Percentiles rank a stretch among this genome's conserved stretches.
Evolutionary conservation across 2,329 filamentous ascomycete species (phyloP).

Genomic region (Aspergillus versicolor): DNA sequence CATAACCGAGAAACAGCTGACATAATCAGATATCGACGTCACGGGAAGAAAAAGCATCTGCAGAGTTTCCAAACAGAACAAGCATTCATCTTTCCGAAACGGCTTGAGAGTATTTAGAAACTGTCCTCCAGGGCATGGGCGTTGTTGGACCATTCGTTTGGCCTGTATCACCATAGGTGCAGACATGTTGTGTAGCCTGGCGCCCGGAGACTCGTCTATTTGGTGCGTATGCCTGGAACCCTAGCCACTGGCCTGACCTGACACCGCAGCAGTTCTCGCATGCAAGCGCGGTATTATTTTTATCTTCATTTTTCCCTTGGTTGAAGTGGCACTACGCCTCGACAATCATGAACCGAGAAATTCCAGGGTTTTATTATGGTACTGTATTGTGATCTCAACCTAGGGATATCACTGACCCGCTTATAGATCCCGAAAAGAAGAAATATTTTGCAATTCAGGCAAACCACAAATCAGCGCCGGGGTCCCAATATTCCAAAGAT

Average conservation of each 20-base stretch:
- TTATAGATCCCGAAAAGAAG: slow-evolving; percentile 51
- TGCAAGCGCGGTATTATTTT: neutral
- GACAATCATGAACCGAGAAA: slow-evolving; percentile 29
- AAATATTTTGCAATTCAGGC: slow-evolving; percentile 68
- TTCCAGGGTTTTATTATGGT: slow-evolving; percentile 38
- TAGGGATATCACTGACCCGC: slow-evolving; percentile 6
- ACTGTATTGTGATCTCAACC: neutral
- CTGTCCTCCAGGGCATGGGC: neutral
- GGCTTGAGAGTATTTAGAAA: neutral
- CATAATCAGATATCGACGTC: slow-evolving; percentile 9
- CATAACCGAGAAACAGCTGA: neutral
- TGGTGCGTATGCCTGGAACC: neutral
- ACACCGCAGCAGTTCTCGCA: neutral
- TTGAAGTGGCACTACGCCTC: neutral
- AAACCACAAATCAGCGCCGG: slow-evolving; percentile 50
- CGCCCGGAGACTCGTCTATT: neutral
- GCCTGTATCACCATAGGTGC: neutral
- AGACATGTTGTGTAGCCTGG: neutral
- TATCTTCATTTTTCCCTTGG: neutral
- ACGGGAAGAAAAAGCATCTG: slow-evolving; percentile 2
- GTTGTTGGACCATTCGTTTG: neutral
- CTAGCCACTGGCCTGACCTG: neutral
- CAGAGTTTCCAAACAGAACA: slow-evolving; percentile 3
- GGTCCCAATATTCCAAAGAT: slow-evolving; percentile 56
- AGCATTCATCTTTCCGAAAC: neutral